These are phyloP conservation scores for Bathelium albidoporum DNA, from an alignment of 495 filamentous ascomycete species.

Conservation along the genomic window DNA sequence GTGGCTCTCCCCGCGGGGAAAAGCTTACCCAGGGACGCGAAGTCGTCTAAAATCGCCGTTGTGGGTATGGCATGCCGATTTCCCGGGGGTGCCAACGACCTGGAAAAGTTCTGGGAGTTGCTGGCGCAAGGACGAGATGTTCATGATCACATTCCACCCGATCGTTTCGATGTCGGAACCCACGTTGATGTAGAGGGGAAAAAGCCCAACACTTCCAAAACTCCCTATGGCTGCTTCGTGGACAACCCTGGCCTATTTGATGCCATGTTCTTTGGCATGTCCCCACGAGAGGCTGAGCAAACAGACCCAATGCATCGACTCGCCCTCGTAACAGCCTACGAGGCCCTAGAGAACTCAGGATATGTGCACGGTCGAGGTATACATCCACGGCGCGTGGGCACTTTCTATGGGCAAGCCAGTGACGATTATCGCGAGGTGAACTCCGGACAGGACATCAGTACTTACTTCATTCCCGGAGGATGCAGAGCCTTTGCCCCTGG, in stretches of 20 bases:
- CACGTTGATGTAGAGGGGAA: conserved; percentile 38
- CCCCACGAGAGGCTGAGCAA: conserved; percentile 28
- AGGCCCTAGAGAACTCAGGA: conserved; percentile 32
- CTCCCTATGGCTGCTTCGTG: conserved; percentile 12
- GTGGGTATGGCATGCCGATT: conserved; percentile 35
- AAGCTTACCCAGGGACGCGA: background rate
- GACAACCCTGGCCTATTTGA: conserved; percentile 25
- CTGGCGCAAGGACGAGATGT: conserved; percentile 35
- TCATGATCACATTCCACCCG: conserved; percentile 29
- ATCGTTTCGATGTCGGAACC: conserved; percentile 37
- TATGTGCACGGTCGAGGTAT: conserved; percentile 15
- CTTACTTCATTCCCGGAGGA: conserved; percentile 27
- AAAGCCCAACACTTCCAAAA: conserved; percentile 5
- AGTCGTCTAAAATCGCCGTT: conserved; percentile 33
- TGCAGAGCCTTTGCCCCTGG: conserved; percentile 24
- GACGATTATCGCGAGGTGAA: conserved; percentile 25
- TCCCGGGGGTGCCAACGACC: conserved; percentile 26
- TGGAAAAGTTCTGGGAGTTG: conserved; percentile 36
- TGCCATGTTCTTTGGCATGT: conserved; percentile 32
- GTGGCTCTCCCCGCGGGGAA: background rate
- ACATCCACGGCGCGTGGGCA: conserved; percentile 22
- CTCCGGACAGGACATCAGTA: conserved; percentile 21
- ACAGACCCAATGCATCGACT: conserved; percentile 30
- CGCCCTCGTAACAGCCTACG: conserved; percentile 29
- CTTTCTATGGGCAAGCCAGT: conserved; percentile 30